Conservation (phyloP, 345 rosid species). For the Gynandropsis gynandra region DNA sequence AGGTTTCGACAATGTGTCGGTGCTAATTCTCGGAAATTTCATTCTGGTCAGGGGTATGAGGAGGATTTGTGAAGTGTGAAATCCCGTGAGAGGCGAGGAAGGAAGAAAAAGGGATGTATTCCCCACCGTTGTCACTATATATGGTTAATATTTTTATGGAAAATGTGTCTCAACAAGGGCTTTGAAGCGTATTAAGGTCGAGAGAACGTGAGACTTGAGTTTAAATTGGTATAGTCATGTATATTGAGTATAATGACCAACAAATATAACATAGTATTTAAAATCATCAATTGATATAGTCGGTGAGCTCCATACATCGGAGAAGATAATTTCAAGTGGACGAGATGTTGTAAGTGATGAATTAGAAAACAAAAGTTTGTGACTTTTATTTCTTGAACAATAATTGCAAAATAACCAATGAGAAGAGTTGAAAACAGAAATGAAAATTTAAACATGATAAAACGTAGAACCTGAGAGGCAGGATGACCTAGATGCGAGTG, state of each 20-base stretch:
- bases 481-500: background rate
- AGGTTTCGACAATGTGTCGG: background rate
- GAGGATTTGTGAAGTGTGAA: background rate
- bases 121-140: background rate
- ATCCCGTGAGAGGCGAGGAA: background rate
- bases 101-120: background rate
- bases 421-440: background rate
- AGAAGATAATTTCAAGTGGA: background rate
- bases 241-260: background rate
- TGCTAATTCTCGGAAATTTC: background rate
- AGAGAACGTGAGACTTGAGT: background rate
- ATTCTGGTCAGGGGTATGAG: conserved; percentile 10
- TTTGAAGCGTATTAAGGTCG: background rate
- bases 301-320: background rate
- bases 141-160: background rate
- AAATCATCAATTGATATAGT: background rate
- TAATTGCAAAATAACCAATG: background rate
- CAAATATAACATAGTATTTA: conserved; percentile 2
- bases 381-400: background rate
- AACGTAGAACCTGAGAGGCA: background rate
- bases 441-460: background rate
- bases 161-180: background rate
- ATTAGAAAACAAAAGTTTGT: background rate
- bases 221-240: background rate
- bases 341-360: background rate